Evolutionary conservation across 1,284 basidiomycete genomes (phyloP), one percentile per base, ranked within the genome.

Genomic region (Vanrija sp.): DNA sequence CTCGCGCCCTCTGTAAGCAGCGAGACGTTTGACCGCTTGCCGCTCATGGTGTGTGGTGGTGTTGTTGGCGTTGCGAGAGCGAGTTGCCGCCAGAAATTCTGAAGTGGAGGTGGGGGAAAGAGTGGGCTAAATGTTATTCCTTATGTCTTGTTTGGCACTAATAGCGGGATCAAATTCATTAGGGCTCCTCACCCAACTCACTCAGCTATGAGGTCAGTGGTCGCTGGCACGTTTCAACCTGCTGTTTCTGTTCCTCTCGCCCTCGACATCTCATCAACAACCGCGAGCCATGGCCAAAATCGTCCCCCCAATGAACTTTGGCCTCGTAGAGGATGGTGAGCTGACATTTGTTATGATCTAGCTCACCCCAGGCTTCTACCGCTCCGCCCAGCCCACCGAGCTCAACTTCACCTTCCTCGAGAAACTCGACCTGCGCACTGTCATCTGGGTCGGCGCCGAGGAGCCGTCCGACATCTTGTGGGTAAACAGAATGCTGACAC

Each of bases 401-500:
- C 75, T 81, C 61, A 81, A 81, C 68, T 80, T 81, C 58, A 78
- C 79, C 1, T 81, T 82, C 54, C 67, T 82, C 26, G 80, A 81
- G 63, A 78, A 80, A 61, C 73, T 82, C 19, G 68, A 73, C 7
- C 66, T 82, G 43, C 75, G 72, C 55, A 78, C 73, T 5, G 74
- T 81, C 50, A 78, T 81, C 58, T 82, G 80, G 80, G 77, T 81
- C 5, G 81, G 80, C 0, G 80, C 81, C 1, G 80, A 82, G 63
- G 79, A 81, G 48, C 80, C 80, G 0, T 75, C 78, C 9, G 72
- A 78, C 3, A 75, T 77, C 43, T 78, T 81, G 80, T 80, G 49
- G 58, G 78, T 65, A n/a, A n/a, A n/a, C n/a, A n/a, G n/a, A n/a
- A n/a, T n/a, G n/a, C n/a, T n/a, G n/a, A n/a, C n/a, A n/a, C n/a